Percentiles rank a stretch among this genome's conserved stretches.
These are phyloP conservation scores for Pisolithus marmoratus DNA, from an alignment of 768 basidiomycete species.

Conservation along the genomic window DNA sequence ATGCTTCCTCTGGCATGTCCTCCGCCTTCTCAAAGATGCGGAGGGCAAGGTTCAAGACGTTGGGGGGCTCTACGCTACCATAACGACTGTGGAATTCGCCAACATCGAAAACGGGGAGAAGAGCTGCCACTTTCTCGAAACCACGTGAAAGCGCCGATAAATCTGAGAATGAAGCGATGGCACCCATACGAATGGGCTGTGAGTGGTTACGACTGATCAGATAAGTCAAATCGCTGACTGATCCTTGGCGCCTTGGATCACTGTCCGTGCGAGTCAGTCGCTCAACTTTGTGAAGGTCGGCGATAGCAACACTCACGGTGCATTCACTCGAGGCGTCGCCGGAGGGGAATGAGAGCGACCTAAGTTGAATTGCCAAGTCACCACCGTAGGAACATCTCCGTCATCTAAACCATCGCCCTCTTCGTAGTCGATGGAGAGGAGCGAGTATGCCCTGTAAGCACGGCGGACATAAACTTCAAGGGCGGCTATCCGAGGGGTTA, in stretches of 20 bases:
- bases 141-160: slow-evolving; percentile 61
- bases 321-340: slow-evolving; percentile 63
- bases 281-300: neutral
- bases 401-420: slow-evolving; percentile 84
- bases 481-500: slow-evolving; percentile 51
- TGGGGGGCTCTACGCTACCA: slow-evolving; percentile 73
- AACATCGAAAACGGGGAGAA: slow-evolving; percentile 69
- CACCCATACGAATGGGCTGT: slow-evolving; percentile 87
- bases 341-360: slow-evolving; percentile 85
- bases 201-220: slow-evolving; percentile 81
- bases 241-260: slow-evolving; percentile 74
- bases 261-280: slow-evolving; percentile 25
- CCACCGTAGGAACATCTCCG: slow-evolving; percentile 70
- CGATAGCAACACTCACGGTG: slow-evolving; percentile 19
- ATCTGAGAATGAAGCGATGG: slow-evolving; percentile 86
- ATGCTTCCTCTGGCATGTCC: slow-evolving; percentile 70
- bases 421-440: slow-evolving; percentile 91
- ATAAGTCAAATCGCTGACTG: slow-evolving; percentile 94
- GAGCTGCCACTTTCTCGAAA: slow-evolving; percentile 65
- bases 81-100: slow-evolving; percentile 72
- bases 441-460: slow-evolving; percentile 89
- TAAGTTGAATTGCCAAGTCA: slow-evolving; percentile 95
- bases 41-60: slow-evolving; percentile 91
- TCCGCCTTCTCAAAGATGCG: slow-evolving; percentile 81
- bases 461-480: slow-evolving; percentile 95